Evolutionary conservation across 2,329 filamentous ascomycete species (phyloP).

Genomic region (Penicillium frequentans): DNA sequence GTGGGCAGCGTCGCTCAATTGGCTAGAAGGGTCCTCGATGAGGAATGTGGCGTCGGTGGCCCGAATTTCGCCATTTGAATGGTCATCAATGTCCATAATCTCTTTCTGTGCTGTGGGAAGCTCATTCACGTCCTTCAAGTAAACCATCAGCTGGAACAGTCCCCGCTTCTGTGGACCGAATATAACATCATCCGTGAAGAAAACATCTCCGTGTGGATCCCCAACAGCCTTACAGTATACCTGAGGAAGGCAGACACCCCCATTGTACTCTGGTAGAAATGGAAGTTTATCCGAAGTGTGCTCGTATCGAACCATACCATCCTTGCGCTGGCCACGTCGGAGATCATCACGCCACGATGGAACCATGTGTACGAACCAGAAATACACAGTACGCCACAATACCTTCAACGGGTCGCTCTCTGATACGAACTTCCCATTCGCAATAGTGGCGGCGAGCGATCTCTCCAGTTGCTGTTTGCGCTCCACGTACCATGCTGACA

Average conservation of each 20-base stretch:
- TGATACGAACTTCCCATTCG: slow-evolving; percentile 35
- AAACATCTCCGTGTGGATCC: neutral
- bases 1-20: neutral
- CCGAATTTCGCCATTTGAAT: neutral
- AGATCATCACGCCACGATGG: slow-evolving; percentile 31
- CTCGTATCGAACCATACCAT: slow-evolving; percentile 33
- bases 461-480: slow-evolving; percentile 40
- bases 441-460: slow-evolving; percentile 36
- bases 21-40: neutral
- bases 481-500: slow-evolving; percentile 36
- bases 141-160: neutral
- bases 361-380: slow-evolving; percentile 36
- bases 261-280: slow-evolving; percentile 17
- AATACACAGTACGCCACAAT: slow-evolving; percentile 32
- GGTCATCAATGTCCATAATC: neutral
- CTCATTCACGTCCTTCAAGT: neutral
- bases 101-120: neutral
- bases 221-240: neutral
- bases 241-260: neutral
- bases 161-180: neutral
- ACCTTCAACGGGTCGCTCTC: slow-evolving; percentile 30
- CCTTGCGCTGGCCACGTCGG: slow-evolving; percentile 30
- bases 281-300: slow-evolving; percentile 27
- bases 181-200: neutral
- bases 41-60: neutral